Base-by-base conservation (phyloP, 768 basidiomycete species). In the Chalciporus chontae region DNA sequence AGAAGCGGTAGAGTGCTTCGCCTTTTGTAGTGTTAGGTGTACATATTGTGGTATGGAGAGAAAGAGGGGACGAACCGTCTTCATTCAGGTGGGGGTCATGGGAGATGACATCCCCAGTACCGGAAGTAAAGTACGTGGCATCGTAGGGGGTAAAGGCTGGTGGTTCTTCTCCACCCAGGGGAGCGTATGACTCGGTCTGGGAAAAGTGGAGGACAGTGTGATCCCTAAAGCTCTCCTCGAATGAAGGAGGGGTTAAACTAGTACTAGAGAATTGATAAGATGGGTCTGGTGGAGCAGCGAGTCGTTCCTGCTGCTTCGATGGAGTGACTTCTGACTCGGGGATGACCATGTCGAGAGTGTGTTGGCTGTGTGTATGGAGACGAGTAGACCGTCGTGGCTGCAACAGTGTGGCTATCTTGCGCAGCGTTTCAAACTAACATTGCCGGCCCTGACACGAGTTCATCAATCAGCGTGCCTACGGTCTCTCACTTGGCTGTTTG, bases 1-100 rank as follows among this genome's bases (percentile, higher is more conserved):
- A 69, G 65, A 88, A 91, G 49, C 85, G 79, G 63, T 86, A 88
- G 19, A 90, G 74, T 0, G 83, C 82, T 58, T 85, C 84, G 40
- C 85, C 84, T 85, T 47, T 10, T 50, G 45, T 7, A 17, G 32
- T 31, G 49, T 57, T 39, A 60, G n/a, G 34, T n/a, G 44, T 39
- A 51, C 19, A 39, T 29, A n/a, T n/a, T n/a, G n/a, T n/a, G n/a
- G n/a, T 0, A 44, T 1, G 6, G 26, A 23, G 34, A 42, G 23
- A 39, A 10, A 0, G 37, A 45, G 5, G 14, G 26, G 29, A 61
- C 71, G 27, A 47, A 73, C 84, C 84, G 56, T 87, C 85, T 43
- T 76, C 66, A 50, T 87, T 87, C 40, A 87, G 64, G 60, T 86
- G 84, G 5, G 63, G 69, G 56, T 90, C 88, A 62, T 89, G 87